Base-by-base conservation (phyloP, 2,329 filamentous ascomycete genomes). In the Diaporthe sp. region DNA sequence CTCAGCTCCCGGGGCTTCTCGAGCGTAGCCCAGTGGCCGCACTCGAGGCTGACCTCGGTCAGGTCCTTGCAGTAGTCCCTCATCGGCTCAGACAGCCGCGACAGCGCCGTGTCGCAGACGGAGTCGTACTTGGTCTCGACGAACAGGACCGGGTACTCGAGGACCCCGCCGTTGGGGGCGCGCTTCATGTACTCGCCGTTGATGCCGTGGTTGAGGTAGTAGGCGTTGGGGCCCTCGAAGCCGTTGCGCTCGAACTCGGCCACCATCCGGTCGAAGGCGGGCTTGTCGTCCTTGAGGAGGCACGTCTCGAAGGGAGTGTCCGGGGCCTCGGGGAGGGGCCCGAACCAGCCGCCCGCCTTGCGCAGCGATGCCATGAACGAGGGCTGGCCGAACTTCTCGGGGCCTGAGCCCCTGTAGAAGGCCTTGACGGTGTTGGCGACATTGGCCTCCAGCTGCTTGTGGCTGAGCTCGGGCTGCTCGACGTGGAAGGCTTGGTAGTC, bases 191-290 rank as follows among this genome's bases (percentile, higher is more conserved):
- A 89, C 53, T 81, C 82, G 3, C 77, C 78, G 72, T 89, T 89
- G 17, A 78, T 79, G 8, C 82, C 80, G 76, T 87, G 84, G 76
- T 89, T 85, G 49, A 85, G 75, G 74, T 89, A 89, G 62, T 75
- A 75, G 51, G 74, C 74, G 25, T 58, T 68, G 34, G 49, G 49
- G n/a, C 59, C 59, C 77, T 82, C 85, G 75, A 84, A 85, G 0
- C 86, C 85, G 7, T 84, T 84, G 76, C 81, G 81, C 77, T 85
- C 78, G 79, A 86, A 84, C 22, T 83, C 84, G 3, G 61, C 72
- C 25, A 79, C 69, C 7, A 79, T 74, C 2, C 78, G 76, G 3
- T 79, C 72, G n/a, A 77, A 79, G 19, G 25, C 76, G 74, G 46
- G 79, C 79, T 25, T 73, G 62, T 62, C 67, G 62, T 71, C 61